Conservation (phyloP, 257 asterid species). For the Verbena officinalis region DNA sequence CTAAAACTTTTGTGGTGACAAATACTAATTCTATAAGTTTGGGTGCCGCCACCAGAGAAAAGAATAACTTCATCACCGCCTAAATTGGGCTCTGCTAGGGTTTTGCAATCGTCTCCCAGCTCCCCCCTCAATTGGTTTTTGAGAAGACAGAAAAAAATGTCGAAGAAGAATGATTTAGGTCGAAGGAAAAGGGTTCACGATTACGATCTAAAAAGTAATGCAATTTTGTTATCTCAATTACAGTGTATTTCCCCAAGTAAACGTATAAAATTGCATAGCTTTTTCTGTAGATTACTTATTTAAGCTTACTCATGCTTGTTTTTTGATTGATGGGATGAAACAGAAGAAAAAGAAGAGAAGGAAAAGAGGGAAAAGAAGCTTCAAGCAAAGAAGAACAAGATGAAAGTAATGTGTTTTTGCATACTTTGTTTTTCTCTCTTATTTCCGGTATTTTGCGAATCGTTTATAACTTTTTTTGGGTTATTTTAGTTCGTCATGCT, state of each 20-base stretch:
- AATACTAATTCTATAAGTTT: neutral
- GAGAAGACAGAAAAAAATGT: conserved; percentile 44
- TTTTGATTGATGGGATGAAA: conserved; percentile 19
- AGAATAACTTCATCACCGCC: neutral
- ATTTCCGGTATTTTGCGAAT: neutral
- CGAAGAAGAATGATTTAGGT: conserved; percentile 94
- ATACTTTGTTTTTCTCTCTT: neutral
- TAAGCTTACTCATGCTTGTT: neutral
- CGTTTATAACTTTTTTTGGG: too few relatives aligned
- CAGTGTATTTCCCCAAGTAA: too few relatives aligned
- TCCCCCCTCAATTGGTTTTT: conserved; percentile 27
- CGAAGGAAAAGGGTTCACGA: conserved; percentile 79
- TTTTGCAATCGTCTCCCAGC: conserved; percentile 9
- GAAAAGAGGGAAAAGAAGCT: conserved; percentile 75
- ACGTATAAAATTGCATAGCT: too few relatives aligned
- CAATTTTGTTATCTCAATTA: conserved; percentile 1
- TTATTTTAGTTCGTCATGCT: conserved; percentile 1
- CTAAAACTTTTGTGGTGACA: neutral
- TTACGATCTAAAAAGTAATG: conserved; percentile 63
- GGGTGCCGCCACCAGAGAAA: conserved; percentile 4
- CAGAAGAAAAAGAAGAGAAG: conserved; percentile 75
- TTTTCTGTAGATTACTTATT: neutral
- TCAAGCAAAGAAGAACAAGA: conserved; percentile 84
- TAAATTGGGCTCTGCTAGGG: conserved; percentile 33
- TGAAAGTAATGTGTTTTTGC: conserved; percentile 63